phyloP scores from a whole-genome alignment of 2,329 filamentous ascomycete genomes.

The Aspergillus japonicus region DNA sequence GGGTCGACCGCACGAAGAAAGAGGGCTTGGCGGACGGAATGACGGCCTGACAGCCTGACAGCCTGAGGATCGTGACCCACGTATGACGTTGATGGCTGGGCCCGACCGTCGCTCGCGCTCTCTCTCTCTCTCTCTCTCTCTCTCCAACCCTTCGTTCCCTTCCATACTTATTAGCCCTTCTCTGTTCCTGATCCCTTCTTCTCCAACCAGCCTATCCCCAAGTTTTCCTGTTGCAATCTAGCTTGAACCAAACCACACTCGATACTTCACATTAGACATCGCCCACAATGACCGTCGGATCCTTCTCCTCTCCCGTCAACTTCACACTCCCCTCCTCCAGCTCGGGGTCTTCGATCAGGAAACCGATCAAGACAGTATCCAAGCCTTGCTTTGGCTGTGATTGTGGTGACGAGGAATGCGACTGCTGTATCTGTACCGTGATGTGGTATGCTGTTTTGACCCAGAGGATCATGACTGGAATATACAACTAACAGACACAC shows the following conservation, averaged over 20 bases:
- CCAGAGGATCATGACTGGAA: too few relatives aligned
- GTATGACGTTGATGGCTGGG: background rate
- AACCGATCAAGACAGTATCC: constrained; percentile 39
- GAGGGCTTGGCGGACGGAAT: background rate
- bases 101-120: background rate
- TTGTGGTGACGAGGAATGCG: constrained; percentile 43
- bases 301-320: constrained; percentile 29
- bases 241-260: too few relatives aligned
- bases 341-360: constrained; percentile 36
- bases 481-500: background rate
- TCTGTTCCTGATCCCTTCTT: background rate
- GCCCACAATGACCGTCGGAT: constrained; percentile 19
- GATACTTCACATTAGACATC: background rate
- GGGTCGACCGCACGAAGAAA: background rate
- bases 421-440: constrained; percentile 43
- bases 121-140: too few relatives aligned
- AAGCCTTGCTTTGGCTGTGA: constrained; percentile 45
- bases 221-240: too few relatives aligned
- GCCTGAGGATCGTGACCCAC: background rate
- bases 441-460: constrained; percentile 30
- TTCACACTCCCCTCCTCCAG: constrained; percentile 35
- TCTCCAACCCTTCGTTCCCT: too few relatives aligned
- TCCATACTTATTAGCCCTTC: background rate
- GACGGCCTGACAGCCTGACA: background rate
- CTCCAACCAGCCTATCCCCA: background rate